Conservation (phyloP, 768 basidiomycete species). For the Psilocybe cubensis region DNA sequence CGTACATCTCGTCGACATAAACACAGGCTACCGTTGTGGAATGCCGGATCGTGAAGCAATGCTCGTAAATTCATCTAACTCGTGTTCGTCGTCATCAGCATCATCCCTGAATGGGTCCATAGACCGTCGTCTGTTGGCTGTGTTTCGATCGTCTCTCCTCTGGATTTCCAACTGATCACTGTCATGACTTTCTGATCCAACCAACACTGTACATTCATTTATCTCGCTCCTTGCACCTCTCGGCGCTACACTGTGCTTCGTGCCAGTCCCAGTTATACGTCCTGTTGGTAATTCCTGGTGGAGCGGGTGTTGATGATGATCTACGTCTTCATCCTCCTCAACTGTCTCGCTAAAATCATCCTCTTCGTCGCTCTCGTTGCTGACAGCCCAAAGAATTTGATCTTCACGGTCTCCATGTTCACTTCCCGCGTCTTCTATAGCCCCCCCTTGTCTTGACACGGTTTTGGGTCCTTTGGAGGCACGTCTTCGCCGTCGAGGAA, state of each 20-base stretch:
- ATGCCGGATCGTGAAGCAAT: neutral
- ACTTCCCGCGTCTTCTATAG: slow-evolving; percentile 41
- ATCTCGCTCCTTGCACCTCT: neutral
- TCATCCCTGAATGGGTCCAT: slow-evolving; percentile 34
- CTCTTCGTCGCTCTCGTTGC: slow-evolving; percentile 72
- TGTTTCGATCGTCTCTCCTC: slow-evolving; percentile 1
- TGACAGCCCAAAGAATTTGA: slow-evolving; percentile 70
- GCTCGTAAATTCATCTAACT: slow-evolving; percentile 6
- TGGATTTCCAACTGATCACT: slow-evolving; percentile 12
- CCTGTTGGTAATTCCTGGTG: slow-evolving; percentile 21
- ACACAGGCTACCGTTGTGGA: slow-evolving; percentile 10
- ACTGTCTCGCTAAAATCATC: slow-evolving; percentile 37
- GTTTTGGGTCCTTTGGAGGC: slow-evolving; percentile 20
- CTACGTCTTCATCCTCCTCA: slow-evolving; percentile 48
- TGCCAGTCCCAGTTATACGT: slow-evolving; percentile 1
- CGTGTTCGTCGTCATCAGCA: slow-evolving; percentile 20
- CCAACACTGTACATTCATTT: slow-evolving; percentile 22
- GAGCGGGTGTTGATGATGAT: slow-evolving; percentile 46
- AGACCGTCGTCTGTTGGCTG: slow-evolving; percentile 21
- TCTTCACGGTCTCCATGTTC: slow-evolving; percentile 42
- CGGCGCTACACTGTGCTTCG: neutral
- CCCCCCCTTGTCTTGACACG: slow-evolving; percentile 12
- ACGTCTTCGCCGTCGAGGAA: slow-evolving; percentile 28
- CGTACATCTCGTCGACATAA: neutral
- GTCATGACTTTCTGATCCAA: slow-evolving; percentile 16